These are phyloP conservation scores for Aphanomyces stellatus DNA, from an alignment of 352 stramenopile species.

Conservation along the genomic window DNA sequence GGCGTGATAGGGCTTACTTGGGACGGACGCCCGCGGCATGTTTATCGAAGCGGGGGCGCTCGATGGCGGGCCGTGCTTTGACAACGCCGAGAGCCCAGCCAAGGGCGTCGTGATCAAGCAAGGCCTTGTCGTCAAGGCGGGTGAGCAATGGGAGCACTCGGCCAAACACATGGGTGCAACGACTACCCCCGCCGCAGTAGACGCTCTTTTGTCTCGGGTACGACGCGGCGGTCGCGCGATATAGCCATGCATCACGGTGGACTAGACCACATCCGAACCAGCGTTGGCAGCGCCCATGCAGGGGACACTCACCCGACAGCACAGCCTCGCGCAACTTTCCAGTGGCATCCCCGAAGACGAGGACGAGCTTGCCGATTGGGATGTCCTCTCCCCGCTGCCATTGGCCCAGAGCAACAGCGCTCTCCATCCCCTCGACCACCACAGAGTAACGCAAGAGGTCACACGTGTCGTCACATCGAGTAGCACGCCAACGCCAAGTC, in stretches of 20 bases:
- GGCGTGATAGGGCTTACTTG: not conserved
- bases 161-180: too few species aligned
- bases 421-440: not conserved
- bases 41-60: not conserved
- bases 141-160: not conserved
- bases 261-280: too few species aligned
- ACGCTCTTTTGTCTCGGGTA: constrained; percentile 5
- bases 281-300: not conserved
- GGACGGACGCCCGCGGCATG: not conserved
- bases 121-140: not conserved
- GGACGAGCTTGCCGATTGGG: too few species aligned
- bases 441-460: too few species aligned
- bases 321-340: not conserved
- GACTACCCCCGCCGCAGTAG: not conserved
- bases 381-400: not conserved
- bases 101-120: constrained; percentile 18
- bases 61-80: constrained; percentile 9
- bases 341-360: not conserved
- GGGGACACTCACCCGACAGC: not conserved
- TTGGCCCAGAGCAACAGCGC: not conserved
- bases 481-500: constrained; percentile 7
- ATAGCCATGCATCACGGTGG: too few species aligned
- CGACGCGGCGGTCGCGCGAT: not conserved
- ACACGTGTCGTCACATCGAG: too few species aligned
- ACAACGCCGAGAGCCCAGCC: constrained; percentile 3